Evolutionary conservation across 2,329 filamentous ascomycete species (phyloP), one percentile per base, ranked within the genome.

Genomic region (Aspergillus sp.): DNA sequence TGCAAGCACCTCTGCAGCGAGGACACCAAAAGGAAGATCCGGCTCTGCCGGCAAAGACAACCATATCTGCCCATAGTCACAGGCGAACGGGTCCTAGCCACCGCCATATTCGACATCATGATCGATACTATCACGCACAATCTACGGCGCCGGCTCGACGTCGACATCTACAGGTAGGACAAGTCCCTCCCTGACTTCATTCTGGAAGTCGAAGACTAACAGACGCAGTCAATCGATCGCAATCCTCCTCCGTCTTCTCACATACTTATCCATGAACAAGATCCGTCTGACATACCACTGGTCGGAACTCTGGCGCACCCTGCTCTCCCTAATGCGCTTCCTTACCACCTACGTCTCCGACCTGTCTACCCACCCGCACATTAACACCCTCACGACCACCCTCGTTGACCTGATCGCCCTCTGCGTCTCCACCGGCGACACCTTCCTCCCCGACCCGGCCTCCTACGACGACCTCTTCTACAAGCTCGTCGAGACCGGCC

Each of bases 391-490:
- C 22, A 82, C 95, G 14, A 85, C 88, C 61, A 82, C 86, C 32
- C 82, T 96, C 1, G 86, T 94, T 47, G 91, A 94, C 65, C 77
- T 96, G 5, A 79, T 96, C 36, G 90, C 90, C 1, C 81, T 96
- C 36, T 89, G 90, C 2, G 79, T 99, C 7, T 94, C 89, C 1
- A 84, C 85, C 2, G 94, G 94, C 6, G 94, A 97, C 69, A 86
- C 88, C 2, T 97, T 99, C 72, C 80, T 99, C 7, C 94, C 93
- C 0, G 89, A 89, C 26, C 86, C 91, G 0, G 83, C 88, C 16
- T 86, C 90, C 1, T 97, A 97, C 71, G 94, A 99, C 64, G 94
- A 99, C 65, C 79, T 99, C 0, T 97, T 99, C 75, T 99, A 99
- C 82, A 99, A 99, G 74, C 82, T 97, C 2, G 91, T 97, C 22